phyloP scores from a whole-genome alignment of 2,329 filamentous ascomycete genomes.

The Basipetospora sp. region DNA sequence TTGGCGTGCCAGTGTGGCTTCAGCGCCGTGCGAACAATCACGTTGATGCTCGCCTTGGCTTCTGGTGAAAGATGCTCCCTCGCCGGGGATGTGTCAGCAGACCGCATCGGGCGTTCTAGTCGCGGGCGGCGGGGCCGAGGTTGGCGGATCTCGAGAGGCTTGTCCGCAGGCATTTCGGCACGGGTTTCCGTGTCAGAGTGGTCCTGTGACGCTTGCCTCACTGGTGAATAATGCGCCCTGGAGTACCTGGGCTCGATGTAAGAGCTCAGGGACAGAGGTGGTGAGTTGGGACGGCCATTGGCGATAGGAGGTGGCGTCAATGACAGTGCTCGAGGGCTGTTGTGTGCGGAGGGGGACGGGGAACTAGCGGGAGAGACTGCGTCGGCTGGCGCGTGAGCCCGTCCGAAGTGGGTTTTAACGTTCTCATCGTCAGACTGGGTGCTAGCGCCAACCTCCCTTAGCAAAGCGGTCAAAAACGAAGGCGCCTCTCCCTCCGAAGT shows the following conservation, averaged over 20 bases:
- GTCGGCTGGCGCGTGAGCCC: constrained; percentile 9
- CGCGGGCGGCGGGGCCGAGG: constrained; percentile 34
- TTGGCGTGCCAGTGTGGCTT: constrained; percentile 71
- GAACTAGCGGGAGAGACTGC: constrained; percentile 5
- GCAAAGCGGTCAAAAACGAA: constrained; percentile 70
- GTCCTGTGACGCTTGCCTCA: constrained; percentile 26
- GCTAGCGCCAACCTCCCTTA: constrained; percentile 72
- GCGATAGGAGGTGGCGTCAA: constrained; percentile 54
- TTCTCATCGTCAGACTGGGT: constrained; percentile 43
- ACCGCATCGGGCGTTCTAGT: constrained; percentile 27
- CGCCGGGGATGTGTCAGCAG: constrained; percentile 53
- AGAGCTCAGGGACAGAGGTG: constrained; percentile 51
- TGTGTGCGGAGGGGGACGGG: constrained; percentile 40
- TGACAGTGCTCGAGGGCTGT: constrained; percentile 52
- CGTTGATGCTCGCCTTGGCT: constrained; percentile 76
- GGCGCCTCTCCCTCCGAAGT: constrained; percentile 35
- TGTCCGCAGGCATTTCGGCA: constrained; percentile 10
- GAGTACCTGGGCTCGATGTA: constrained; percentile 61
- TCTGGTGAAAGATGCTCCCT: constrained; percentile 55
- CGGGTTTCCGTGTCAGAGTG: constrained; percentile 27
- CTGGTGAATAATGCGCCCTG: constrained; percentile 59
- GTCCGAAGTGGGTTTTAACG: constrained; percentile 23
- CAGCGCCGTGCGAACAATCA: constrained; percentile 70
- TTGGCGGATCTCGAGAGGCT: constrained; percentile 36
- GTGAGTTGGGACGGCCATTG: constrained; percentile 44